These are phyloP conservation scores for Manihot esculenta DNA, from an alignment of 441 rosid species.

Conservation along the genomic window DNA sequence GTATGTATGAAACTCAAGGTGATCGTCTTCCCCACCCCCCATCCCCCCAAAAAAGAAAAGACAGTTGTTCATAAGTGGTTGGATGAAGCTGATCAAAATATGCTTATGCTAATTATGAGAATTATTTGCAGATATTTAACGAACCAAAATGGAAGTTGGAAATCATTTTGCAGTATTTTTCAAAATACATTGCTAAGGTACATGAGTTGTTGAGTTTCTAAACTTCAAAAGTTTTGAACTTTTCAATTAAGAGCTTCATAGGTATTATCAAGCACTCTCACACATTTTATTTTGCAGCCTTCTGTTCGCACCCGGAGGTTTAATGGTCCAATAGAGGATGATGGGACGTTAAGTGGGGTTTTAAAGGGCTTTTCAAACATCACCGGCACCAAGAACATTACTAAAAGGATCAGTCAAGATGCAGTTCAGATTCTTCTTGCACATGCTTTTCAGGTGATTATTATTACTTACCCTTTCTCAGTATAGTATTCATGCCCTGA, in stretches of 20 bases:
- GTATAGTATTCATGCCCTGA: not conserved
- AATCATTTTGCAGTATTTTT: constrained; percentile 60
- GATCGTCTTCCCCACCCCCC: too few relatives aligned
- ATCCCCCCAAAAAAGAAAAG: too few relatives aligned
- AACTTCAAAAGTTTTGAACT: not conserved
- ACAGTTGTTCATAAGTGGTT: not conserved
- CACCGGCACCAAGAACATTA: constrained; percentile 40
- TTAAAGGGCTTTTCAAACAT: constrained; percentile 53
- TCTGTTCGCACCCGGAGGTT: constrained; percentile 69
- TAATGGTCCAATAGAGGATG: constrained; percentile 37
- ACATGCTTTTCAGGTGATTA: constrained; percentile 72
- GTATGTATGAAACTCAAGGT: too few relatives aligned
- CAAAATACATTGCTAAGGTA: constrained; percentile 69
- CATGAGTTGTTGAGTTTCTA: constrained; percentile 4
- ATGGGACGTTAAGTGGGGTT: constrained; percentile 46
- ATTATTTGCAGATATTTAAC: constrained; percentile 51
- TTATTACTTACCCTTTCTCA: constrained; percentile 5
- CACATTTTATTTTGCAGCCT: constrained; percentile 40
- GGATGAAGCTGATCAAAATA: not conserved
- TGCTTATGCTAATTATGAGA: constrained; percentile 3
- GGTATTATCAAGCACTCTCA: not conserved
- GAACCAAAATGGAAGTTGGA: constrained; percentile 86
- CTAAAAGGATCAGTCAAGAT: constrained; percentile 53
- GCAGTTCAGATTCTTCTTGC: constrained; percentile 73
- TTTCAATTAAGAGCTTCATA: not conserved